Evolutionary conservation across 305 asterid genomes (phyloP).

Genomic region (Fraxinus baroniana): DNA sequence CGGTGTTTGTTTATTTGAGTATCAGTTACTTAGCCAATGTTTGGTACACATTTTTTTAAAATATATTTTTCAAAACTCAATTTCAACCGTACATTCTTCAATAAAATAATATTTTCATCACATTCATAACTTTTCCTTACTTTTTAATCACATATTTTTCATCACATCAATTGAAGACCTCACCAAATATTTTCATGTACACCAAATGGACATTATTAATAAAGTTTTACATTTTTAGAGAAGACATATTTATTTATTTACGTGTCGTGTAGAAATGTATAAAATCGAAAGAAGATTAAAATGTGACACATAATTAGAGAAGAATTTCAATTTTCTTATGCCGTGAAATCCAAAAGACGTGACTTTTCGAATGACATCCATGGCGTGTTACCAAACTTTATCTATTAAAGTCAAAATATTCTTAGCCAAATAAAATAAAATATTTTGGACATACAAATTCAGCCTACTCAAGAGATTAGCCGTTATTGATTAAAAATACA

Average conservation of each 20-base stretch:
- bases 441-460: background rate
- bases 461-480: background rate
- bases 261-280: background rate
- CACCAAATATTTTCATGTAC: background rate
- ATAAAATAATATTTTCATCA: no score
- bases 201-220: no score
- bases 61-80: no score
- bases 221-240: no score
- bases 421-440: background rate
- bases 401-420: background rate
- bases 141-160: no score
- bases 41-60: no score
- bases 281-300: background rate
- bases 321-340: background rate
- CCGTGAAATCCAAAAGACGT: background rate
- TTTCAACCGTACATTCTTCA: no score
- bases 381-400: background rate
- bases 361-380: background rate
- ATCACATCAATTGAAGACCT: background rate
- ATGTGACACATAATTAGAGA: background rate
- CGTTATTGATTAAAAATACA: background rate
- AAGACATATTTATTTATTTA: background rate
- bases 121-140: no score
- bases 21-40: no score
- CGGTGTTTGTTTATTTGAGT: no score